Conservation (phyloP, 306 rosid genomes). For the Pueraria montana region DNA sequence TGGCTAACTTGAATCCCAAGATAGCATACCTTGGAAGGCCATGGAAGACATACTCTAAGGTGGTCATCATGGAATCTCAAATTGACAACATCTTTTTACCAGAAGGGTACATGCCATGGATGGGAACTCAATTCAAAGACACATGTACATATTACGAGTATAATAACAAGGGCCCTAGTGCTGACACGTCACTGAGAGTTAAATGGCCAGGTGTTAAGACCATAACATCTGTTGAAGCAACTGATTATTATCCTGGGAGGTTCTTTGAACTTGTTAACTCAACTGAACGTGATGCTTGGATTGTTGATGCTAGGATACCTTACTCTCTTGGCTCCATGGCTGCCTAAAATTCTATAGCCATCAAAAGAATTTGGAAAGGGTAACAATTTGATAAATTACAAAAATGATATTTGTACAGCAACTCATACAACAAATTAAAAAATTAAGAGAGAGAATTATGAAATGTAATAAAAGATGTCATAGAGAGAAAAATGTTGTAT, state of each 20-base stretch:
- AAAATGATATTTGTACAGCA: no score
- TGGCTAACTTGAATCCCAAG: not conserved
- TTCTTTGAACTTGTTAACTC: conserved; percentile 38
- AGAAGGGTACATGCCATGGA: conserved; percentile 71
- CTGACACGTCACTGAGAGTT: conserved; percentile 48
- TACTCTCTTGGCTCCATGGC: conserved; percentile 41
- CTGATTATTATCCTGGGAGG: conserved; percentile 45
- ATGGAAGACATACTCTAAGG: conserved; percentile 67
- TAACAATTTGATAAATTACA: not conserved
- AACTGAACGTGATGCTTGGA: conserved; percentile 60
- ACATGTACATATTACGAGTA: conserved; percentile 65
- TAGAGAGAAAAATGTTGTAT: no score
- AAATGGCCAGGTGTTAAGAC: conserved; percentile 66
- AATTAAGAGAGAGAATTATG: no score
- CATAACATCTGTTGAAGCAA: conserved; percentile 36
- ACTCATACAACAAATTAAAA: no score
- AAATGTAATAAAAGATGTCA: no score
- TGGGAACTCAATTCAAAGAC: conserved; percentile 35
- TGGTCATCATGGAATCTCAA: conserved; percentile 62
- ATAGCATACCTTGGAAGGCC: conserved; percentile 75
- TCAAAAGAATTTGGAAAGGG: not conserved
- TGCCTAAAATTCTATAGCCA: not conserved
- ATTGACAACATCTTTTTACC: conserved; percentile 59
- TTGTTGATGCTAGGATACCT: conserved; percentile 40
- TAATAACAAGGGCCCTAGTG: conserved; percentile 62